phyloP scores from a whole-genome alignment of 78 protist genomes.

The Neovahlkampfia damariscottae region DNA sequence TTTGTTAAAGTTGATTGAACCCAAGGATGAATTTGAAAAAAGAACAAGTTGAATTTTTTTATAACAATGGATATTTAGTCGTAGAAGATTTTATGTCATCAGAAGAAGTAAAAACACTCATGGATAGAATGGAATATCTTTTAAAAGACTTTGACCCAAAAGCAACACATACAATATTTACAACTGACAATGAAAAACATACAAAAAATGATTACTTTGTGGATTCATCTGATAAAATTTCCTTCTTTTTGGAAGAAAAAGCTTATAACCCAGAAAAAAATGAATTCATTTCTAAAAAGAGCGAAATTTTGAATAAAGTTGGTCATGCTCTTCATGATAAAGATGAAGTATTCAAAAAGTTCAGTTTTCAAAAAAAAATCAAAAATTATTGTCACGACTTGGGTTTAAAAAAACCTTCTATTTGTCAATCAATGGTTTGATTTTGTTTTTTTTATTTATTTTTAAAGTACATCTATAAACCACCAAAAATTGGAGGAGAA shows the following conservation, averaged over 20 bases:
- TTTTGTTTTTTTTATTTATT: too few relatives aligned
- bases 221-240: background rate
- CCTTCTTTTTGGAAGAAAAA: background rate
- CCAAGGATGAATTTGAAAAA: background rate
- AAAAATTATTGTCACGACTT: background rate
- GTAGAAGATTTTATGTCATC: background rate
- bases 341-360: background rate
- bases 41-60: background rate
- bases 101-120: background rate
- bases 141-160: background rate
- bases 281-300: background rate
- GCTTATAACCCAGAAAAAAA: background rate
- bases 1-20: too few relatives aligned
- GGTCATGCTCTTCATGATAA: conserved; percentile 2
- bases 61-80: background rate
- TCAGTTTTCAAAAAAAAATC: background rate
- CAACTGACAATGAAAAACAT: background rate
- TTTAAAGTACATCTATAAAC: too few relatives aligned
- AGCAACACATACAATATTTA: background rate
- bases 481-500: background rate
- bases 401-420: background rate
- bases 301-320: background rate
- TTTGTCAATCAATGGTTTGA: background rate
- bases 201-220: background rate
- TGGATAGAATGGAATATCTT: background rate